These are phyloP conservation scores for Ephemerocybe angulata DNA, from an alignment of 768 basidiomycete species.

Conservation along the genomic window DNA sequence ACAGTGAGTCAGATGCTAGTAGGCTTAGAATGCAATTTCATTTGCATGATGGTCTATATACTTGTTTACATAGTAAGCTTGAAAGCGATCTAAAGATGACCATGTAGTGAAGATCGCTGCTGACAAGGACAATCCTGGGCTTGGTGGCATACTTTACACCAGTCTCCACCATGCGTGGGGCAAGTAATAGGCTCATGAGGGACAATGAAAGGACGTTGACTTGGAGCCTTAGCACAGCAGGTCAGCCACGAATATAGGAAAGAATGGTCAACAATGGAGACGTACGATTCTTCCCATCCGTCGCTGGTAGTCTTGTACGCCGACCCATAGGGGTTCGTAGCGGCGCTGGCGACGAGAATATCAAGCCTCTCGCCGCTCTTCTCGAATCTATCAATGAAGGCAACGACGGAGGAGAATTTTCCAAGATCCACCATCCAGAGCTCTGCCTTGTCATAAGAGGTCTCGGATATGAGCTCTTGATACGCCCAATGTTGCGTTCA, in stretches of 20 bases:
- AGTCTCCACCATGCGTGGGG: constrained; percentile 38
- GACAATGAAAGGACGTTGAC: constrained; percentile 40
- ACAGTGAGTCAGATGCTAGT: too few species aligned
- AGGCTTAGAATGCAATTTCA: too few species aligned
- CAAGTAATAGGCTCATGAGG: constrained; percentile 34
- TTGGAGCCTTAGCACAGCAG: constrained; percentile 32
- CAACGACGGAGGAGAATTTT: constrained; percentile 37
- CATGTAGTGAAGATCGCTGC: constrained; percentile 38
- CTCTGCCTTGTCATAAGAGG: constrained; percentile 32
- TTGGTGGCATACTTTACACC: constrained; percentile 22
- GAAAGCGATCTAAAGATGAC: too few species aligned
- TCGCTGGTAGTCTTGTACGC: constrained; percentile 27
- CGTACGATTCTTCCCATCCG: constrained; percentile 41
- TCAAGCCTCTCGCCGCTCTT: constrained; percentile 35
- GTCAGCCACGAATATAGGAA: not conserved
- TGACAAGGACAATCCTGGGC: constrained; percentile 36
- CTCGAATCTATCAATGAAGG: constrained; percentile 33
- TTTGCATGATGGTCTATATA: too few species aligned
- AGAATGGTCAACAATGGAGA: not conserved
- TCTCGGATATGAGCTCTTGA: constrained; percentile 27
- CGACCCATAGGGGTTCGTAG: not conserved
- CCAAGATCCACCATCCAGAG: constrained; percentile 40
- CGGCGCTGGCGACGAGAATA: constrained; percentile 43
- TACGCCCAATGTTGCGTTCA: not conserved
- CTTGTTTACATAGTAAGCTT: too few species aligned